phyloP scores from a whole-genome alignment of 2,329 filamentous ascomycete species.

The Cladophialophora psammophila region DNA sequence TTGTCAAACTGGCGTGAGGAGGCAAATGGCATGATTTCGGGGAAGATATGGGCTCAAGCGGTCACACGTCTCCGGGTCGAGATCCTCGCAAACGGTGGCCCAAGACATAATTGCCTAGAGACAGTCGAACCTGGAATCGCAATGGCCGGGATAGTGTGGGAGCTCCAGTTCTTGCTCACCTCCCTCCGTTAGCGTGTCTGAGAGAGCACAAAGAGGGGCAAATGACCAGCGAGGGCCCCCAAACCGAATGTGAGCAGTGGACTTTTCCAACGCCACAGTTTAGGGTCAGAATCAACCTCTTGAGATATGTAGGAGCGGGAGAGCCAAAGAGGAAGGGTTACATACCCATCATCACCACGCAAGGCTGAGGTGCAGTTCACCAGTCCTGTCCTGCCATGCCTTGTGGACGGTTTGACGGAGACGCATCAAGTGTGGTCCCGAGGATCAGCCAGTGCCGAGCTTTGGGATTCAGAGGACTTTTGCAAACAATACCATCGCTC shows the following conservation, averaged over 20 bases:
- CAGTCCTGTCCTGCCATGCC: neutral
- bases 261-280: conserved; percentile 1
- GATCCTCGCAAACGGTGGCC: neutral
- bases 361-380: conserved; percentile 15
- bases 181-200: neutral
- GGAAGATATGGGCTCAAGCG: neutral
- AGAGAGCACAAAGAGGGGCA: neutral
- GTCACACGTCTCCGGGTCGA: neutral
- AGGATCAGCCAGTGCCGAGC: conserved; percentile 11
- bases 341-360: conserved; percentile 2
- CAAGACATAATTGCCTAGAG: neutral
- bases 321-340: neutral
- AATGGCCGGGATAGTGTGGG: neutral
- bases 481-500: neutral
- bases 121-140: neutral
- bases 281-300: conserved; percentile 24
- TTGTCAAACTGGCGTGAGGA: neutral
- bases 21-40: neutral
- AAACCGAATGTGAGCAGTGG: neutral
- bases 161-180: neutral
- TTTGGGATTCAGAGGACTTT: neutral
- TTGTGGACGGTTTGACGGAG: neutral
- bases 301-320: neutral
- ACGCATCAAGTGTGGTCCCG: neutral
- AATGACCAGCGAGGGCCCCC: neutral